These are phyloP conservation scores for Penicillium atrosanguineum DNA, from an alignment of 495 filamentous ascomycete genomes.

Conservation along the genomic window DNA sequence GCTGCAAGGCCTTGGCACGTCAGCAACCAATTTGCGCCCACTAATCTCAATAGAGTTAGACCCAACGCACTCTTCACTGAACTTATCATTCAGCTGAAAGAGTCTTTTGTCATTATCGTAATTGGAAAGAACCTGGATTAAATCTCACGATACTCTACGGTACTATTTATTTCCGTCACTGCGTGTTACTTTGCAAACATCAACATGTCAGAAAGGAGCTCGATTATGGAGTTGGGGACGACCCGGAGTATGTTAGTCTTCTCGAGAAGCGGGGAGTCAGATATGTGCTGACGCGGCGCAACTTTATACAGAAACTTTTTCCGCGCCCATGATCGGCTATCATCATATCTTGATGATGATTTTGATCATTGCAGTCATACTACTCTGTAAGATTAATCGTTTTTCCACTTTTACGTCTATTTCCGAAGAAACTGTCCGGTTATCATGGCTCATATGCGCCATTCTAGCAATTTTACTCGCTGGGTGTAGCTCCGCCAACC, in stretches of 20 bases:
- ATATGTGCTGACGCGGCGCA: not conserved
- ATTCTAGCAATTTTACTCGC: constrained; percentile 10
- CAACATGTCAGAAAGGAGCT: too few relatives aligned
- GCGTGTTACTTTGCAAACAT: too few relatives aligned
- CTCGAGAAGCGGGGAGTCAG: not conserved
- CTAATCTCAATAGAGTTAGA: too few relatives aligned
- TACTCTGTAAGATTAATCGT: constrained; percentile 4
- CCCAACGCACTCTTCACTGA: too few relatives aligned
- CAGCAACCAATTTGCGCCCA: too few relatives aligned
- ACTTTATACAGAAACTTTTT: not conserved
- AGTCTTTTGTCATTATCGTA: too few relatives aligned
- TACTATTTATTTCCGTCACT: too few relatives aligned
- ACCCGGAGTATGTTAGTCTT: not conserved
- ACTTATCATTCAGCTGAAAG: too few relatives aligned
- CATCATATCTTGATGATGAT: constrained; percentile 15
- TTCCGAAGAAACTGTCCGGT: not conserved
- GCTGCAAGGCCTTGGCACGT: too few relatives aligned
- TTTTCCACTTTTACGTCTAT: not conserved
- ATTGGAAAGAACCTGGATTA: too few relatives aligned
- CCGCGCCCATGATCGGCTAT: constrained; percentile 1
- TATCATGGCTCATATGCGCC: not conserved
- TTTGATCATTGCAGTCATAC: not conserved
- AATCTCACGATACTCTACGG: too few relatives aligned
- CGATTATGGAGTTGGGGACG: too few relatives aligned
- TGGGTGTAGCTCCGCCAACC: constrained; percentile 9